These are phyloP conservation scores for Calycina herbarum DNA, from an alignment of 2,329 filamentous ascomycete species.

Conservation along the genomic window DNA sequence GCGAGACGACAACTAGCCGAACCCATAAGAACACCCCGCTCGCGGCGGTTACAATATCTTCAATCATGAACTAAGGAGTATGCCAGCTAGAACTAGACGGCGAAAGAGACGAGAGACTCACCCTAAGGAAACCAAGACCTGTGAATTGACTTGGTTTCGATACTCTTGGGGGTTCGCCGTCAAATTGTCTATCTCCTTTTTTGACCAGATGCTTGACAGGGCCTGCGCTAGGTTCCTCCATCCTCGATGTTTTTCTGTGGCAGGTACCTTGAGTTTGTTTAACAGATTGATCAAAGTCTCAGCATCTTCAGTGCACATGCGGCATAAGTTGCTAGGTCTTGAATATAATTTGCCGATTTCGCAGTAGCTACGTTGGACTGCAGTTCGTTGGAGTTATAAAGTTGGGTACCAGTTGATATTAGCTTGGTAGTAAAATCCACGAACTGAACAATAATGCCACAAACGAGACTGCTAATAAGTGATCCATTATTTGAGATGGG, in stretches of 20 bases:
- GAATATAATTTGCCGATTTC: background rate
- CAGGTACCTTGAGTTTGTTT: background rate
- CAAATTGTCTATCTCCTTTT: background rate
- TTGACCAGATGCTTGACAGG: background rate
- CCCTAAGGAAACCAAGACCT: background rate
- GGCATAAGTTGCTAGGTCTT: background rate
- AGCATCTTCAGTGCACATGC: background rate
- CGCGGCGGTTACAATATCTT: slow-evolving; percentile 18
- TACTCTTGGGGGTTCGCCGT: background rate
- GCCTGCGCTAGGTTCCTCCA: background rate
- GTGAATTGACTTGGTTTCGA: background rate
- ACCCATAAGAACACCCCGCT: slow-evolving; percentile 32
- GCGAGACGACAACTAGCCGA: slow-evolving; percentile 19
- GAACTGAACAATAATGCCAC: background rate
- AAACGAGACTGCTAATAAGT: background rate
- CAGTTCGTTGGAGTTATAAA: background rate
- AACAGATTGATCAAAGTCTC: background rate
- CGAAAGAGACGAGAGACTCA: no score
- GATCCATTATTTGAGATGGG: background rate
- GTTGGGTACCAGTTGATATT: background rate
- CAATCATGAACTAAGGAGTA: no score
- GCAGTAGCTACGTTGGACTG: background rate
- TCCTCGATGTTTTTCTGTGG: background rate
- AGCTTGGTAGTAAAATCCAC: slow-evolving; percentile 3
- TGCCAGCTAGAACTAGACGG: no score